Base-by-base conservation (phyloP, 495 filamentous ascomycete genomes). In the Terfezia claveryi region DNA sequence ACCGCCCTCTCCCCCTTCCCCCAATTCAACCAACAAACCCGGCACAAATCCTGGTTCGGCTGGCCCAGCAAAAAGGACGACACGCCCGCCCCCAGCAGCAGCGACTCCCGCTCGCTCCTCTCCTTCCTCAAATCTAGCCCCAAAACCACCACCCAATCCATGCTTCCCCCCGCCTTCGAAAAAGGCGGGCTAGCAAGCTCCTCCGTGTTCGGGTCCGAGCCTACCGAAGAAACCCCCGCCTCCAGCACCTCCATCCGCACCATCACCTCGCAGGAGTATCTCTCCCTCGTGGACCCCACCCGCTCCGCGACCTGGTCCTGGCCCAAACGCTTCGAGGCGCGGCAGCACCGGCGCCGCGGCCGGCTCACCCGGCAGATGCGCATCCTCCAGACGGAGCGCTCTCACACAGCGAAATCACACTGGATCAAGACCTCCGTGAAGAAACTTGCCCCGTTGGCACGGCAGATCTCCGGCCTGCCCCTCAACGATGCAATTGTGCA, bases 401-500 rank as follows among this genome's bases (percentile, higher is more conserved):
- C 81, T 64, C 70, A 75, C 49, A 61, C 76, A 2, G 74, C 71
- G 63, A 79, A 77, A 62, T 82, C 77, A 51, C 74, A 79, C 20
- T 73, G 72, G 59, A 69, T 94, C 57, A 80, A 85, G 64, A 94
- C 91, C 0, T 81, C 77, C 12, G 68, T 83, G 52, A 95, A 95
- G 78, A 96, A 96, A 73, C 74, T 98, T 52, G 79, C 78, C 4
- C 75, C 79, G 16, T 68, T 98, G 54, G 83, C 87, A 37, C 75
- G 79, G 36, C 91, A 95, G 71, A 91, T 98, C 63, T 71, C 76
- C 0, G 91, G 91, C 41, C 95, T 94, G 79, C 81, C 79, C 32
- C 72, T 98, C 61, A 85, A 85, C 46, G 89, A 98, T 36, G 91
- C 91, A 12, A 84, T 96, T 56, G 68, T 82, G 59, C 91, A 98